Percentiles rank a stretch among this genome's conserved stretches.
These are phyloP conservation scores for Oryza brachyantha DNA, from an alignment of 176 grass and related monocot species.

Conservation along the genomic window DNA sequence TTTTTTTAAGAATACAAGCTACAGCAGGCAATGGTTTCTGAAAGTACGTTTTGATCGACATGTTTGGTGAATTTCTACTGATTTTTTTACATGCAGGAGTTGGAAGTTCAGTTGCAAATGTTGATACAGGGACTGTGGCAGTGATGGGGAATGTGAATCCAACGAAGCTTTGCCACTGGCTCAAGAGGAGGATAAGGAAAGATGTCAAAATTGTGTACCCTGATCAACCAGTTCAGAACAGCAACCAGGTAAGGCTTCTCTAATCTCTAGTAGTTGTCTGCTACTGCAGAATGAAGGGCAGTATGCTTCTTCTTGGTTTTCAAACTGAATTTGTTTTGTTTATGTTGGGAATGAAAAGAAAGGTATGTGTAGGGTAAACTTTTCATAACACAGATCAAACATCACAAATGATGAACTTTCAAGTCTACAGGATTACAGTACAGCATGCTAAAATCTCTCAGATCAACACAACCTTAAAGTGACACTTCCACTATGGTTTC, in stretches of 20 bases:
- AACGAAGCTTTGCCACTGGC: conserved; percentile 24
- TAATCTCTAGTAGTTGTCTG: neutral
- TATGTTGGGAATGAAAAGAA: neutral
- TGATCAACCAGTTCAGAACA: neutral
- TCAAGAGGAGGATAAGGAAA: conserved; percentile 44
- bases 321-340: neutral
- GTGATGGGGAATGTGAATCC: conserved; percentile 35
- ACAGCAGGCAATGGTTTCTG: too few species aligned
- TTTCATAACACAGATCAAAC: neutral
- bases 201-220: conserved; percentile 27
- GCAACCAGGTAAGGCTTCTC: conserved; percentile 19
- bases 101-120: conserved; percentile 3
- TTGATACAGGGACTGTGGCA: conserved; percentile 24
- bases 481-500: neutral
- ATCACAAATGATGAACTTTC: neutral
- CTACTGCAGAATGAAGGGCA: neutral
- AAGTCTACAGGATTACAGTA: neutral
- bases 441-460: neutral
- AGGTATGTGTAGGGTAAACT: neutral
- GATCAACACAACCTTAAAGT: neutral
- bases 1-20: too few species aligned
- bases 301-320: neutral
- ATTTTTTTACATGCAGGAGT: conserved; percentile 1
- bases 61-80: neutral
- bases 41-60: neutral